Base-by-base conservation (phyloP, 2,329 filamentous ascomycete species). In the Malbranchea cinnamomea region DNA sequence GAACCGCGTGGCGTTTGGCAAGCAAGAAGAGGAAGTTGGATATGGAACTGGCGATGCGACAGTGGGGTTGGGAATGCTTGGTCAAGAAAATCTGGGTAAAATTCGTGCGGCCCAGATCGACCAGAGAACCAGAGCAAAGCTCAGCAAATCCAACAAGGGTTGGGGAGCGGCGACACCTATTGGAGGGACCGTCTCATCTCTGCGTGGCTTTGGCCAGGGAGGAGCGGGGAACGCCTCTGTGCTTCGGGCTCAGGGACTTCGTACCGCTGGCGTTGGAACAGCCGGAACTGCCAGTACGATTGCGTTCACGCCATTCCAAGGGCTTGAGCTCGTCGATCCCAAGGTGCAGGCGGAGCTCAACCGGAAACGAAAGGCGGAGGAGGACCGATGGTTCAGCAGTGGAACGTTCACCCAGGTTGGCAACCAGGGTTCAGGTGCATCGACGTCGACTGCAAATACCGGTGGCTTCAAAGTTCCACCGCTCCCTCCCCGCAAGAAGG, bases 381-480 rank as follows among this genome's bases (percentile, higher is more conserved):
- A 93, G 50, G 87, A 95, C 50, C 67, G 83, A 21, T 98, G 84
- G 78, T 98, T 98, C 63, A 92, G 89, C 56, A 81, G 83, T 26
- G 89, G 89, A n/a, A 85, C 82, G 0, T 98, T 98, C 49, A 94
- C 89, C 6, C 85, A 94, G 53, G 70, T 92, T 33, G 74, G 74
- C 6, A 42, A 40, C 24, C 48, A 54, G 33, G 48, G 38, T 13
- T 21, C 8, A 20, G 28, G 24, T n/a, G 31, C 5, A 4, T 23
- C 18, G 17, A 11, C 47, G 47, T 17, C 37, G 28, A 23, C 35
- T 27, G 26, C 31, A 30, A 37, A 36, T 26, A 39, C 39, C 28
- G 38, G 37, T 31, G 41, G 23, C 39, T 93, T 94, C 67, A 92
- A 85, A 55, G 78, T 91, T 22, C 84, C 87, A 10, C 67, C 67